Base-by-base conservation (phyloP, 1,139 yeast species). In the Suhomyces chickasaworum region DNA sequence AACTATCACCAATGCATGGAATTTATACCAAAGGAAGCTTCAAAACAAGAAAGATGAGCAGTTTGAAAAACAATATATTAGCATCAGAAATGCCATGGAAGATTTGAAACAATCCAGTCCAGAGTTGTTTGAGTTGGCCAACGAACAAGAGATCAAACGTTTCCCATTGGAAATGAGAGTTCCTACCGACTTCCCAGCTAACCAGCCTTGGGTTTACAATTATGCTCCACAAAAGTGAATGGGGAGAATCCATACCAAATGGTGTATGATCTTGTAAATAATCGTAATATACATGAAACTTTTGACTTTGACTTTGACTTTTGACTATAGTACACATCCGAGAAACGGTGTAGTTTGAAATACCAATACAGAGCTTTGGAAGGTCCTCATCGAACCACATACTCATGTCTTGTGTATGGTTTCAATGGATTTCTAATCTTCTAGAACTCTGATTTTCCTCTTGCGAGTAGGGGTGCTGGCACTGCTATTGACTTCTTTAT, bases 181-280 rank as follows among this genome's bases (percentile, higher is more conserved):
- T 4, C 98, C 99, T 29, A 87, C 96, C 1, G 95, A 90, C 47
- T 89, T 75, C 52, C 99, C 99, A n/a, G 86, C 98, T 34, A 83
- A 81, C 59, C 77, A 80, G 52, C 77, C 89, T 23, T 91, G 98
- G 97, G 81, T 84, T 48, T 80, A 81, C 60, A 82, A 84, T 55
- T 88, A 72, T 58, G 60, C 54, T 20, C 53, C 55, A 16, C 47
- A 47, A 41, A 49, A 44, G 38, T 36, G 20, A 31, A n/a, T 5
- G 12, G 17, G 12, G 17, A 29, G 31, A 23, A 15, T 15, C 22
- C 20, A 16, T 13, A 29, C 39, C 17, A 7, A 5, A 6, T 13
- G 37, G 37, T 23, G 25, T 25, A 15, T 22, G 37, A 20, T 22
- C 40, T 29, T 37, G 40, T 37, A 37, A 37, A 37, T 37, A 37